Evolutionary conservation across 1,284 basidiomycete species (phyloP).

Genomic region (Ceratobasidium sp.): DNA sequence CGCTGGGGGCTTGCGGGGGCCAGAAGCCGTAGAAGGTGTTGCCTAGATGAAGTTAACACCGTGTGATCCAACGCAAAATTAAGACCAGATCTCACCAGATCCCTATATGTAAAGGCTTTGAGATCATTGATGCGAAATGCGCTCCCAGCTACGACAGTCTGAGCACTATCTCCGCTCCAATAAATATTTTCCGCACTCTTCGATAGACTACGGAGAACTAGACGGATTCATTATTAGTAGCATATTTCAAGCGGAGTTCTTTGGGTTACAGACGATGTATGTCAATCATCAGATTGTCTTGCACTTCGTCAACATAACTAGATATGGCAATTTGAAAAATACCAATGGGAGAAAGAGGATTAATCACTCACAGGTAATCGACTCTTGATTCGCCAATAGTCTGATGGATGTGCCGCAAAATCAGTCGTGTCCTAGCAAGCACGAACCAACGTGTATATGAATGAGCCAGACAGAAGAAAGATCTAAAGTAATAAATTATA

Average conservation of each 20-base stretch:
- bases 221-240: background rate
- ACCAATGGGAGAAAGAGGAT: too few relatives aligned
- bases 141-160: slow-evolving; percentile 80
- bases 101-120: slow-evolving; percentile 71
- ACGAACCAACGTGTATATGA: background rate
- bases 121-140: slow-evolving; percentile 80
- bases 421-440: slow-evolving; percentile 3
- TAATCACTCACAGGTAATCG: slow-evolving; percentile 2
- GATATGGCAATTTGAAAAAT: background rate
- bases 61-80: background rate
- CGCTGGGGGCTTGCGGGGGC: background rate
- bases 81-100: slow-evolving; percentile 60
- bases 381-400: background rate
- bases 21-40: too few relatives aligned
- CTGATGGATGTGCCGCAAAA: slow-evolving; percentile 1
- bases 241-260: background rate
- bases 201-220: slow-evolving; percentile 74
- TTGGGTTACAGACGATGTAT: slow-evolving; percentile 12
- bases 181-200: slow-evolving; percentile 75
- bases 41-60: background rate
- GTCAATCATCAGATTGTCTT: slow-evolving; percentile 37
- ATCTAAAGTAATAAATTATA: background rate
- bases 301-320: slow-evolving; percentile 38
- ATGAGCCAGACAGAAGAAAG: background rate
- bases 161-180: slow-evolving; percentile 85